These are phyloP conservation scores for Musa beccarii DNA, from an alignment of 176 grass and related monocot species.

Conservation along the genomic window DNA sequence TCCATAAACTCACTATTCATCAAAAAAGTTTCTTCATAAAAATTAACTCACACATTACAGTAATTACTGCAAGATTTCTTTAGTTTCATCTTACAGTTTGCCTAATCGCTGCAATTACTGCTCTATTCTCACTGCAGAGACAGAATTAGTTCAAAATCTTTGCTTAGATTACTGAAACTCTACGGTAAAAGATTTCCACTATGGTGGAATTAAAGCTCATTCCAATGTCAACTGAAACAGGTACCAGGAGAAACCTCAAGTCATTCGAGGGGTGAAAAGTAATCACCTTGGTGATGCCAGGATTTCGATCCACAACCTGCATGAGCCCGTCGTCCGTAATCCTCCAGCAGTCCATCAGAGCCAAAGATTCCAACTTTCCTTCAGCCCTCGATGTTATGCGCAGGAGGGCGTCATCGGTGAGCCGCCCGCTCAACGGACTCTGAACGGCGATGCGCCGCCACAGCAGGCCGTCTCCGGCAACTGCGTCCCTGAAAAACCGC, in stretches of 20 bases:
- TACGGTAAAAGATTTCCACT: background rate
- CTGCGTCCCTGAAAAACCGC: constrained; percentile 30
- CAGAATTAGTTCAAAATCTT: background rate
- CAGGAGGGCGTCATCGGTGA: constrained; percentile 31
- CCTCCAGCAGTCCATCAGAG: constrained; percentile 42
- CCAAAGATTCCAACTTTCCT: constrained; percentile 45
- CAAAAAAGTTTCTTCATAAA: background rate
- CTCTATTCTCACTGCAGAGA: no score
- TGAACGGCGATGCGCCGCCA: constrained; percentile 40
- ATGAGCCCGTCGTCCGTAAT: constrained; percentile 54
- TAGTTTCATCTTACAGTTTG: no score
- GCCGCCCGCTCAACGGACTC: constrained; percentile 23
- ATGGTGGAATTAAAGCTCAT: background rate
- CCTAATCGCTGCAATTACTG: no score
- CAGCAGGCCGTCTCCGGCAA: constrained; percentile 40
- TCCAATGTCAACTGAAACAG: background rate
- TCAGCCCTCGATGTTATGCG: constrained; percentile 29
- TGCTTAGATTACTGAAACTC: background rate
- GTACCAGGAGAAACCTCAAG: background rate
- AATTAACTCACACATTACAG: background rate
- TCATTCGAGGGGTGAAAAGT: background rate
- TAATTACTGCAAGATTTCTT: no score
- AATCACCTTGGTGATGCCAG: constrained; percentile 51
- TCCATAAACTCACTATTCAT: background rate
- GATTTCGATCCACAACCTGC: constrained; percentile 45